phyloP scores from a whole-genome alignment of 345 rosid genomes.

The Linum usitatissimum region DNA sequence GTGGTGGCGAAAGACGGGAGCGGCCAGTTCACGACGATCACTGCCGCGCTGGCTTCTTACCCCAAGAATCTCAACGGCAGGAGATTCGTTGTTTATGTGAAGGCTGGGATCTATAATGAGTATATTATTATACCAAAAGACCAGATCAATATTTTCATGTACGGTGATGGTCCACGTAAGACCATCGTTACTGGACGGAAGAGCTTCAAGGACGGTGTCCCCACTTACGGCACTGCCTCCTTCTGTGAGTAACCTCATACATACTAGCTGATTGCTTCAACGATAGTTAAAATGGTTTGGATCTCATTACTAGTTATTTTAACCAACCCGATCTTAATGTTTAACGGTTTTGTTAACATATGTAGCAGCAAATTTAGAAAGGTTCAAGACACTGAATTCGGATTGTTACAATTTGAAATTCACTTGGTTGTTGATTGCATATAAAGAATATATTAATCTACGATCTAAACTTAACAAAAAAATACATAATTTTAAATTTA shows the following conservation, averaged over 20 bases:
- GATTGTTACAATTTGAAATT: too few relatives aligned
- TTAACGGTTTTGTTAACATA: too few relatives aligned
- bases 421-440: too few relatives aligned
- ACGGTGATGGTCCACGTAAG: neutral
- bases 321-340: too few relatives aligned
- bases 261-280: too few relatives aligned
- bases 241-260: neutral
- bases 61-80: neutral
- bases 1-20: slow-evolving; percentile 7
- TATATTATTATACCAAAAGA: neutral
- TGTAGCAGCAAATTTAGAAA: too few relatives aligned
- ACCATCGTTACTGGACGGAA: neutral
- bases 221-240: slow-evolving; percentile 6
- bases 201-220: neutral
- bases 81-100: neutral
- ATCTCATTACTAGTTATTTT: too few relatives aligned
- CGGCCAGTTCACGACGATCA: slow-evolving; percentile 7
- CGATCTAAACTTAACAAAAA: too few relatives aligned
- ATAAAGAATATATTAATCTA: too few relatives aligned
- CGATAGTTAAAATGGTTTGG: too few relatives aligned
- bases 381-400: too few relatives aligned
- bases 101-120: slow-evolving; percentile 9
- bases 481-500: too few relatives aligned
- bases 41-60: slow-evolving; percentile 5
- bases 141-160: neutral